Evolutionary conservation across 2,329 filamentous ascomycete species (phyloP).

Genomic region (Ceratocystis variospora): DNA sequence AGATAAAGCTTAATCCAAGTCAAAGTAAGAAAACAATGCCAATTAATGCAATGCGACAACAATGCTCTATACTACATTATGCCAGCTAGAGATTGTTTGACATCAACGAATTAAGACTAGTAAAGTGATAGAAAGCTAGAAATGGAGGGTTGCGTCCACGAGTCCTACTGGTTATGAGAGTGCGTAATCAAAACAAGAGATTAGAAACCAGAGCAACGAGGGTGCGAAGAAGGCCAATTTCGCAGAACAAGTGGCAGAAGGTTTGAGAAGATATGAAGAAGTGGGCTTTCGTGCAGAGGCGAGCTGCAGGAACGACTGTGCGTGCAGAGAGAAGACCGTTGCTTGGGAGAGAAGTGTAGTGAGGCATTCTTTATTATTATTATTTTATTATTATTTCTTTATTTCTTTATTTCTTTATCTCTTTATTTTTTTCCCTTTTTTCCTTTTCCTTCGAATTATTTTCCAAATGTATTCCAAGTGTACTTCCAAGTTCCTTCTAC

Average conservation of each 20-base stretch:
- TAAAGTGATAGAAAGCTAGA: not conserved
- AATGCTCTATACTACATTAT: not conserved
- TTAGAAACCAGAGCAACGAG: conserved; percentile 10
- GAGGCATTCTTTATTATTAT: not conserved
- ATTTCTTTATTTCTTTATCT: not conserved
- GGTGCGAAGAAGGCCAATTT: not conserved
- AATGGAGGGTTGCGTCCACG: not conserved
- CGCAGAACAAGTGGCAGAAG: not conserved
- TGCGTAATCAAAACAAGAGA: not conserved
- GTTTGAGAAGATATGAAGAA: not conserved
- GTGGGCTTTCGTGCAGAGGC: conserved; percentile 8
- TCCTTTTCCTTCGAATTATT: not conserved
- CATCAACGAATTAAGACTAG: not conserved
- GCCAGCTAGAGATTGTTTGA: not conserved
- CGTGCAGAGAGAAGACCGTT: not conserved
- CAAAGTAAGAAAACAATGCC: conserved; percentile 1
- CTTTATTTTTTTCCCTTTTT: not conserved
- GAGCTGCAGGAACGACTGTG: conserved; percentile 14
- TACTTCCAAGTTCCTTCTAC: no score
- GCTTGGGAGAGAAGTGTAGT: not conserved
- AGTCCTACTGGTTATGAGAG: no score
- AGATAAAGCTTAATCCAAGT: not conserved
- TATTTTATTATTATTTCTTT: not conserved
- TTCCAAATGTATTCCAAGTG: not conserved
- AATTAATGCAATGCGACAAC: not conserved